These are phyloP conservation scores for Dalbergia cochinchinensis DNA, from an alignment of 306 rosid species.

Conservation along the genomic window DNA sequence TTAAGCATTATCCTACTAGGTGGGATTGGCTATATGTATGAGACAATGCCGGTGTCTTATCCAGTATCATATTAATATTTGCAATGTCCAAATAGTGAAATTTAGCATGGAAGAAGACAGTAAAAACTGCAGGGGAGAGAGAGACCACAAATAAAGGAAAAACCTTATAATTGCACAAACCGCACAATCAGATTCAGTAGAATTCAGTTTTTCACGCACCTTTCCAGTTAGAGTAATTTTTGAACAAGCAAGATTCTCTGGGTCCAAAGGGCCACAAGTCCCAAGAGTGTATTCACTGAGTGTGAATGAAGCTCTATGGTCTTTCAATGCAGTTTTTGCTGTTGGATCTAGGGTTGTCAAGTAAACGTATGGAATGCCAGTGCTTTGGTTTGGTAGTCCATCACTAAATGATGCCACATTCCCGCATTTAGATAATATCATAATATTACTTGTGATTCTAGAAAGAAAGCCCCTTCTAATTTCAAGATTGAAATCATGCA, in stretches of 20 bases:
- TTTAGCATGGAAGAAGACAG: background rate
- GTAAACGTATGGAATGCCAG: conserved; percentile 90
- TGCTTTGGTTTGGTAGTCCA: conserved; percentile 72
- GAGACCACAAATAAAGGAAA: background rate
- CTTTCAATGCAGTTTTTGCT: conserved; percentile 69
- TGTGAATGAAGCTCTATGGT: conserved; percentile 80
- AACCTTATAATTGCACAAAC: background rate
- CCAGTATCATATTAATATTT: background rate
- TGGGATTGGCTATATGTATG: no score
- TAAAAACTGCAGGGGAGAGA: background rate
- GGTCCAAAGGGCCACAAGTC: conserved; percentile 84
- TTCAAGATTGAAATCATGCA: background rate
- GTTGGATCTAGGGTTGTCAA: conserved; percentile 89
- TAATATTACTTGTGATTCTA: background rate
- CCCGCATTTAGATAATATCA: conserved; percentile 51
- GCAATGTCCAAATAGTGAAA: conserved; percentile 1
- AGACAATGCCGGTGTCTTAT: no score
- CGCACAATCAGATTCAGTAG: conserved; percentile 7
- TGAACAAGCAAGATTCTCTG: conserved; percentile 89
- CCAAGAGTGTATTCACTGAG: conserved; percentile 85
- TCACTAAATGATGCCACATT: conserved; percentile 94
- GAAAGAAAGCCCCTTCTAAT: background rate
- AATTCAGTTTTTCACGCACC: conserved; percentile 55
- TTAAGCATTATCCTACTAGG: no score
- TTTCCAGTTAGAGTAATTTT: conserved; percentile 86